A percentile compares a stretch with the other conserved stretches of the same genome.
Evolutionary conservation across 192 early-diverging fungal species (phyloP).

Genomic region (Geranomyces variabilis): DNA sequence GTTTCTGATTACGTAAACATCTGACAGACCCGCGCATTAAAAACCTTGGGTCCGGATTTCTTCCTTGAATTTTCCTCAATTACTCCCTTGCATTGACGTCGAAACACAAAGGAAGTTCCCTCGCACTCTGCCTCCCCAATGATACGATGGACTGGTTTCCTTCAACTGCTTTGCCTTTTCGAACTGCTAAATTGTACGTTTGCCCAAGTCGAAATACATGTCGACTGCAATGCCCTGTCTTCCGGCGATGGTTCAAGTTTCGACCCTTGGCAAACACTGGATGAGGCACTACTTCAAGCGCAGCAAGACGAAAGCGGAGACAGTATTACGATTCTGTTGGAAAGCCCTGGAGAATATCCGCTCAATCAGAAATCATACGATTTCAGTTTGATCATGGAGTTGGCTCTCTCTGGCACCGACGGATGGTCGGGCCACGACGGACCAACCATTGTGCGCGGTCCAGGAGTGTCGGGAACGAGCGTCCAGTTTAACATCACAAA

Average conservation of each 20-base stretch:
- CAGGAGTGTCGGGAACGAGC: neutral
- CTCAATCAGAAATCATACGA: neutral
- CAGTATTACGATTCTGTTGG: neutral
- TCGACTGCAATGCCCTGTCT: neutral
- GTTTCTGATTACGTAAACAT: too few species aligned
- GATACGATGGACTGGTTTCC: neutral
- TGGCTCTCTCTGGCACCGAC: neutral
- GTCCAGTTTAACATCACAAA: neutral
- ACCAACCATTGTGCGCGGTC: conserved; percentile 10
- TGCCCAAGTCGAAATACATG: neutral
- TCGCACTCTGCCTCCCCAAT: too few species aligned
- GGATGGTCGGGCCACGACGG: neutral
- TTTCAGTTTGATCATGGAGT: neutral
- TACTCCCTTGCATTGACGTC: too few species aligned
- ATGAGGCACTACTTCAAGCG: neutral
- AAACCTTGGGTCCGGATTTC: too few species aligned
- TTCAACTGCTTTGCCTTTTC: neutral
- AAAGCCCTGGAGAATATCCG: conserved; percentile 22
- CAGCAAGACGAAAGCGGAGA: neutral
- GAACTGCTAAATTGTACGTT: too few species aligned
- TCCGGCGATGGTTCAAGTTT: neutral
- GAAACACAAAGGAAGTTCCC: too few species aligned
- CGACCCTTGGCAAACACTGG: conserved; percentile 2
- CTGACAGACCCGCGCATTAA: too few species aligned
- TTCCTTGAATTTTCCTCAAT: too few species aligned